Percentiles rank a stretch among this genome's conserved stretches.
These are phyloP conservation scores for Extremus antarcticus DNA, from an alignment of 495 filamentous ascomycete genomes.

Conservation along the genomic window DNA sequence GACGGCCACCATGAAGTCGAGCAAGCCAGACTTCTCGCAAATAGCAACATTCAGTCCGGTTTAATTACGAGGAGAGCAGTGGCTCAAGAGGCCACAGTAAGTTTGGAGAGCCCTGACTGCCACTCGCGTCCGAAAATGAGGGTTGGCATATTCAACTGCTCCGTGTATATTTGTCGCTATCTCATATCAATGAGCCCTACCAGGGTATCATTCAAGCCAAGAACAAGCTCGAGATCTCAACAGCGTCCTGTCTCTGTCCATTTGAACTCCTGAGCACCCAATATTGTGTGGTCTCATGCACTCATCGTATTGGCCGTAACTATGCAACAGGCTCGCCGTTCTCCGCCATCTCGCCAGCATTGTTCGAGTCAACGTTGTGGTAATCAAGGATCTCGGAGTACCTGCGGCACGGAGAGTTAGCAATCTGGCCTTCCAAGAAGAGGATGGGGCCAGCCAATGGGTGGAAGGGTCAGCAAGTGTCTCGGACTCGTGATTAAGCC, in stretches of 20 bases:
- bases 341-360: constrained; percentile 4
- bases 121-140: too few relatives aligned
- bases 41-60: too few relatives aligned
- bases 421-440: neutral
- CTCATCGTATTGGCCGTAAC: neutral
- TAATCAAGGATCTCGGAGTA: constrained; percentile 99
- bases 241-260: neutral
- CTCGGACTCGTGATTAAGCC: too few relatives aligned
- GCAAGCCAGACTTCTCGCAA: too few relatives aligned
- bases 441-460: too few relatives aligned
- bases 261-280: neutral
- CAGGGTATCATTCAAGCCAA: neutral
- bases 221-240: neutral
- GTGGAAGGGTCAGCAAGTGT: too few relatives aligned
- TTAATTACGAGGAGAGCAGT: too few relatives aligned
- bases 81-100: too few relatives aligned
- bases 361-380: constrained; percentile 68
- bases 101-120: too few relatives aligned
- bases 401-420: constrained; percentile 43
- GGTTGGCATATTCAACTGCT: neutral
- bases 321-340: constrained; percentile 4
- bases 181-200: neutral
- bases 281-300: neutral
- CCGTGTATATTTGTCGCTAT: neutral
- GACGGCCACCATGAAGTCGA: too few relatives aligned